Conservation (phyloP, 2,329 filamentous ascomycete species). For the Orbilia oligospora region DNA sequence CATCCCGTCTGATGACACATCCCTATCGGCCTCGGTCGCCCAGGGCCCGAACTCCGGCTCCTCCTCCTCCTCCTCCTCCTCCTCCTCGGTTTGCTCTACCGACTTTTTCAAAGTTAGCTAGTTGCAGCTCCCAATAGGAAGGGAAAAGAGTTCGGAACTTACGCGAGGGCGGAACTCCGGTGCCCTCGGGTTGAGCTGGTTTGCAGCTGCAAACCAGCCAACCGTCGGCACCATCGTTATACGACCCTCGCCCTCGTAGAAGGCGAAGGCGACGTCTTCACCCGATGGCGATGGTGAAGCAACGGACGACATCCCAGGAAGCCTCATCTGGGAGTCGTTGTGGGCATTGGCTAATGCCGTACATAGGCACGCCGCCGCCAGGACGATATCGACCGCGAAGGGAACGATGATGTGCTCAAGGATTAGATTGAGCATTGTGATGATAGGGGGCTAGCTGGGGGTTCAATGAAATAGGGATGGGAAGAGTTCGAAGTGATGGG, state of each 20-base stretch:
- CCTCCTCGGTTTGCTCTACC: background rate
- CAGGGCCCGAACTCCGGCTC: background rate
- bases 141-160: background rate
- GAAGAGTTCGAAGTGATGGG: background rate
- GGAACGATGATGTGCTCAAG: background rate
- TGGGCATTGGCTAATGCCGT: background rate
- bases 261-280: background rate
- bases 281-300: background rate
- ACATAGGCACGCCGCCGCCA: background rate
- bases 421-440: constrained; percentile 5
- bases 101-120: background rate
- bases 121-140: background rate
- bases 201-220: background rate
- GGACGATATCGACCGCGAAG: background rate
- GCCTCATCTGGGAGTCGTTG: background rate
- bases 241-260: background rate
- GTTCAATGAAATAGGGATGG: background rate
- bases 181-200: too few species aligned
- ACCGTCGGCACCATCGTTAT: background rate
- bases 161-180: background rate
- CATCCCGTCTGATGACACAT: background rate
- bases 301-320: background rate
- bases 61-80: background rate
- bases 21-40: background rate
- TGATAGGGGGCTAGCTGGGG: background rate